Evolutionary conservation across 768 basidiomycete genomes (phyloP), one percentile per base, ranked within the genome.

Genomic region (Trametes gibbosa): DNA sequence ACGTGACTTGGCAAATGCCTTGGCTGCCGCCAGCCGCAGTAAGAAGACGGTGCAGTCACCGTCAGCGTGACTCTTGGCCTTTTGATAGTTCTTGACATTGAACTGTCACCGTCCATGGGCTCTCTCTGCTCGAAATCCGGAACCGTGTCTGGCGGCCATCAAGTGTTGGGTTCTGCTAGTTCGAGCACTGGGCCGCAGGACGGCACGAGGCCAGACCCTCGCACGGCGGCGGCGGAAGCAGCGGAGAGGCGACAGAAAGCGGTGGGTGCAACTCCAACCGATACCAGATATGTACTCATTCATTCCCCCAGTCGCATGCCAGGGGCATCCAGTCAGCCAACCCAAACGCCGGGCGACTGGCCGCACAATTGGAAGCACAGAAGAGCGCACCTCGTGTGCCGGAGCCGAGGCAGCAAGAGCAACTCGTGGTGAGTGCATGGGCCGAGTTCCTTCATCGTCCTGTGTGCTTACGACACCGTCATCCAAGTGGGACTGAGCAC

Each of bases 301-400:
- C 46, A 27, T 56, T 56, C 19, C 29, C 55, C 24, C 42, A 81
- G 80, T 72, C 66, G 63, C 77, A 74, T 68, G 66, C 70, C 66
- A 75, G 79, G 64, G 80, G 79, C 42, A 75, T 72, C 61, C 74
- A 69, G 62, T 65, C 72, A 55, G 71, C 75, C 52, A 81, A 81
- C 69, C 79, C 79, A 37, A 80, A 76, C 63, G 66, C 69, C 62
- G 80, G 80, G 46, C 72, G 64, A 61, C 76, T 81, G 56, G 74
- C 80, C 17, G 73, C 73, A 43, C 72, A 79, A 53, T 63, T 79
- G 53, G 75, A 76, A 68, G 75, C 72, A 39, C 71, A 72, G 52
- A 80, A 74, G 68, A 48, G 69, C 53, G 67, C 69, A 27, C 73
- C 70, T 63, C 68, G 65, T 63, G 70, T 68, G 43, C 74, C 79